Percentiles rank a stretch among this genome's conserved stretches.
Evolutionary conservation across 495 filamentous ascomycete genomes (phyloP).

Genomic region (Daldinia decipiens): DNA sequence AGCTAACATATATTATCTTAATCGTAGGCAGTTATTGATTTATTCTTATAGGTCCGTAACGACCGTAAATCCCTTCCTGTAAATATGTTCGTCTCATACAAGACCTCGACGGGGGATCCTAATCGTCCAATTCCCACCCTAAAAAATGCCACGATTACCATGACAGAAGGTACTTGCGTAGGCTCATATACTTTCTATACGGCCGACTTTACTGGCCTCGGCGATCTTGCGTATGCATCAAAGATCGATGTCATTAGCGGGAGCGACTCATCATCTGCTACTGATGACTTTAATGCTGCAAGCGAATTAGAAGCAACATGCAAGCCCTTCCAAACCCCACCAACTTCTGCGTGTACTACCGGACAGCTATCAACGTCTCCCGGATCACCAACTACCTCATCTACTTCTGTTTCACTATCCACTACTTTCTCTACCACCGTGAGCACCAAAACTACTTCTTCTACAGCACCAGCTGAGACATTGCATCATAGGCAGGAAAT

Average conservation of each 20-base stretch:
- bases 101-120: conserved; percentile 54
- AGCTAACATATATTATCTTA: conserved; percentile 10
- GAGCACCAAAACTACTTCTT: conserved; percentile 39
- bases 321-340: conserved; percentile 51
- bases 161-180: conserved; percentile 61
- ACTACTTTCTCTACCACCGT: conserved; percentile 38
- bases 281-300: conserved; percentile 55
- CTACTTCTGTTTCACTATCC: conserved; percentile 37
- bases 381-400: conserved; percentile 41
- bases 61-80: conserved; percentile 55
- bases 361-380: conserved; percentile 28
- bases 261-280: conserved; percentile 39
- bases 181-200: conserved; percentile 66
- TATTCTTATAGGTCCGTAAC: conserved; percentile 58
- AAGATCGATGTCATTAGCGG: conserved; percentile 60
- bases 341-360: conserved; percentile 42
- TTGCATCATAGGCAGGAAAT: conserved; percentile 49
- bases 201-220: conserved; percentile 57
- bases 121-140: conserved; percentile 62
- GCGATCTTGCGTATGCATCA: conserved; percentile 59
- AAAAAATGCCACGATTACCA: conserved; percentile 53
- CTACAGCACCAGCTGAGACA: conserved; percentile 48
- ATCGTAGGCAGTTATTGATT: conserved; percentile 25
- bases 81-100: conserved; percentile 59
- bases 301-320: conserved; percentile 55